Percentiles rank a stretch among this genome's conserved stretches.
These are phyloP conservation scores for Suillus placidus DNA, from an alignment of 768 basidiomycete genomes.

Conservation along the genomic window DNA sequence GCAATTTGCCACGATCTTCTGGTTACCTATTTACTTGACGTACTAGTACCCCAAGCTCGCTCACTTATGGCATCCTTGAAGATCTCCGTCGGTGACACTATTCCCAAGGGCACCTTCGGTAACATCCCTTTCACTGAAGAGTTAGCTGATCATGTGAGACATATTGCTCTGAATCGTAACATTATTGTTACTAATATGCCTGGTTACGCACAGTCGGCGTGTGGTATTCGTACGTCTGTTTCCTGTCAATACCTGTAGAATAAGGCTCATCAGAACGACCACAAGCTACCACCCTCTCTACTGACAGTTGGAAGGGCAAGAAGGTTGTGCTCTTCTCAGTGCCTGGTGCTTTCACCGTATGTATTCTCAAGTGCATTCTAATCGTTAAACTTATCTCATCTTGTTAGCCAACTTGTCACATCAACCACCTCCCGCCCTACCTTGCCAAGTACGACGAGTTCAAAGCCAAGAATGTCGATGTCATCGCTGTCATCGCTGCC, in stretches of 20 bases:
- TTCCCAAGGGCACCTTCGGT: slow-evolving; percentile 48
- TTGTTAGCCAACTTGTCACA: slow-evolving; percentile 43
- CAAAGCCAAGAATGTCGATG: slow-evolving; percentile 54
- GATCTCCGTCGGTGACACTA: slow-evolving; percentile 54
- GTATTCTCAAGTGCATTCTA: slow-evolving; percentile 22
- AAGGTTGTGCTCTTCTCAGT: slow-evolving; percentile 79
- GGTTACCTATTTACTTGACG: background rate
- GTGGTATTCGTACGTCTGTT: slow-evolving; percentile 60
- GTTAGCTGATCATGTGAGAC: slow-evolving; percentile 61
- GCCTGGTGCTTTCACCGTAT: slow-evolving; percentile 80
- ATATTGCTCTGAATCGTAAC: background rate
- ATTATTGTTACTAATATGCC: slow-evolving; percentile 5
- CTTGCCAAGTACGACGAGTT: slow-evolving; percentile 48
- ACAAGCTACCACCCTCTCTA: slow-evolving; percentile 55
- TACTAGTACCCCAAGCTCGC: background rate
- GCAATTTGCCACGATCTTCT: background rate
- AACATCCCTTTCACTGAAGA: slow-evolving; percentile 64
- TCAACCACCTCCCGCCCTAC: slow-evolving; percentile 50
- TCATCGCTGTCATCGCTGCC: slow-evolving; percentile 56
- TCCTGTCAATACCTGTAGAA: background rate
- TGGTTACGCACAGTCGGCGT: slow-evolving; percentile 47
- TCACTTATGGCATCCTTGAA: slow-evolving; percentile 25
- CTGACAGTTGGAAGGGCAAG: slow-evolving; percentile 76
- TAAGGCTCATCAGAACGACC: background rate
- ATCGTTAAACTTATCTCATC: background rate